Conservation (phyloP, 768 basidiomycete genomes). For the Leccinum imitatum region DNA sequence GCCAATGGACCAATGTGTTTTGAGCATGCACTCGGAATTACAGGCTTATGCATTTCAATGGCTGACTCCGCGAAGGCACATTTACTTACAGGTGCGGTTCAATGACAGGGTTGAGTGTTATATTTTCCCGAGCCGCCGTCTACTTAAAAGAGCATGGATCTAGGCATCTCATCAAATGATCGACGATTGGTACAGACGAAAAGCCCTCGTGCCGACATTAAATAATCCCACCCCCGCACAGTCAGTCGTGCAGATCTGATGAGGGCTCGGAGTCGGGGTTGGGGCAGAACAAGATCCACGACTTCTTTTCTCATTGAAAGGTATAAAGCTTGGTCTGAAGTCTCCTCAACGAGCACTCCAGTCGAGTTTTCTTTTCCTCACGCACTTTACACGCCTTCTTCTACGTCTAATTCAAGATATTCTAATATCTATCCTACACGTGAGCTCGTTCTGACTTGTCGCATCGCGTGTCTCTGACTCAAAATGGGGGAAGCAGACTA, state of each 20-base stretch:
- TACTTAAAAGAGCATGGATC: conserved; percentile 18
- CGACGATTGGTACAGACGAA: conserved; percentile 14
- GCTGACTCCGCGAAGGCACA: conserved; percentile 24
- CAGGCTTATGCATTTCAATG: conserved; percentile 6
- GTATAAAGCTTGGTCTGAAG: conserved; percentile 24
- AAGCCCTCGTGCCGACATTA: conserved; percentile 15
- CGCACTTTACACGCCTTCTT: conserved; percentile 1
- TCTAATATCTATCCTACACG: conserved; percentile 27
- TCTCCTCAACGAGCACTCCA: conserved; percentile 11
- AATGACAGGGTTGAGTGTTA: conserved; percentile 21
- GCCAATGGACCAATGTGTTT: conserved; percentile 1
- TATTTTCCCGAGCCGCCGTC: conserved; percentile 13
- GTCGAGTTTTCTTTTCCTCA: conserved; percentile 5
- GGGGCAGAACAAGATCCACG: conserved; percentile 8
- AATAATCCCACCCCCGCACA: conserved; percentile 16
- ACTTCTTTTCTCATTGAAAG: conserved; percentile 8
- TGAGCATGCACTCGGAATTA: conserved; percentile 15
- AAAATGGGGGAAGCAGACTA: conserved; percentile 7
- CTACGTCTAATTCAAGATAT: conserved; percentile 8
- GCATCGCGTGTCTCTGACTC: conserved; percentile 13
- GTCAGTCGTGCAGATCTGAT: conserved; percentile 2
- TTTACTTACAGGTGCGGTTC: conserved; percentile 11
- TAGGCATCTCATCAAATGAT: conserved; percentile 25
- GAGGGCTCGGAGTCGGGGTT: conserved; percentile 13
- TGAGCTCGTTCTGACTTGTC: conserved; percentile 6